phyloP scores from a whole-genome alignment of 352 stramenopile species.

The Lagenidium sp. region DNA sequence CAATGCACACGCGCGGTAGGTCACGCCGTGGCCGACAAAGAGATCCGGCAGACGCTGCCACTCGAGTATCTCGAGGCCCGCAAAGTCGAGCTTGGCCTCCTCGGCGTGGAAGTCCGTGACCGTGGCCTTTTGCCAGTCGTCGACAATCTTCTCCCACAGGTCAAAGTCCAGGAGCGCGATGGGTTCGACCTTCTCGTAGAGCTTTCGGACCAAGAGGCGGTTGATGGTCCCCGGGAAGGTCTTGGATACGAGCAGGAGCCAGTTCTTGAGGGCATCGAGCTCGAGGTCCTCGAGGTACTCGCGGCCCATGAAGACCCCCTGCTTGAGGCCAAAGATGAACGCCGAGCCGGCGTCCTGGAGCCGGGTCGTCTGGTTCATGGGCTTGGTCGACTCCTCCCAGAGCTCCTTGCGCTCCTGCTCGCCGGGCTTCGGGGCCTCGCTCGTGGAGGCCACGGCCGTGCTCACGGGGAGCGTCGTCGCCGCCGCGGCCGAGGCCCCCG shows the following conservation, averaged over 20 bases:
- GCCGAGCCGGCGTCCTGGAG: constrained; percentile 66
- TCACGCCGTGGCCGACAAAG: constrained; percentile 51
- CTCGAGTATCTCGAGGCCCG: constrained; percentile 31
- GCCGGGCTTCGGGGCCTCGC: constrained; percentile 10
- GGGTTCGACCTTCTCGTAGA: constrained; percentile 34
- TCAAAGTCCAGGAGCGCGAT: constrained; percentile 65
- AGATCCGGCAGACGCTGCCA: constrained; percentile 59
- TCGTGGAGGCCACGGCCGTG: too few relatives aligned
- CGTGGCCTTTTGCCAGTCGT: constrained; percentile 43
- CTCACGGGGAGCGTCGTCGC: too few relatives aligned
- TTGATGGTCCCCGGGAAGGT: constrained; percentile 71
- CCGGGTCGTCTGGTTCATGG: constrained; percentile 68
- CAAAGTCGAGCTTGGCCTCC: constrained; percentile 44
- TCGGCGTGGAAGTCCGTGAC: constrained; percentile 44
- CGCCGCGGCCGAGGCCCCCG: too few relatives aligned
- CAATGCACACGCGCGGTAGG: constrained; percentile 59
- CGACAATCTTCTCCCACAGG: constrained; percentile 53
- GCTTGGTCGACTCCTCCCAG: constrained; percentile 70
- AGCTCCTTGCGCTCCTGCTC: constrained; percentile 32
- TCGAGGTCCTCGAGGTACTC: constrained; percentile 69
- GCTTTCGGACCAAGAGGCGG: constrained; percentile 43
- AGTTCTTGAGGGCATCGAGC: constrained; percentile 68
- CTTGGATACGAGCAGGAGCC: constrained; percentile 61
- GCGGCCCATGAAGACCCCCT: constrained; percentile 66
- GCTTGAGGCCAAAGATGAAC: constrained; percentile 74